Evolutionary conservation across 73 alveolate genomes (phyloP), one percentile per base, ranked within the genome.

Genomic region (Tetrahymena elliotti): DNA sequence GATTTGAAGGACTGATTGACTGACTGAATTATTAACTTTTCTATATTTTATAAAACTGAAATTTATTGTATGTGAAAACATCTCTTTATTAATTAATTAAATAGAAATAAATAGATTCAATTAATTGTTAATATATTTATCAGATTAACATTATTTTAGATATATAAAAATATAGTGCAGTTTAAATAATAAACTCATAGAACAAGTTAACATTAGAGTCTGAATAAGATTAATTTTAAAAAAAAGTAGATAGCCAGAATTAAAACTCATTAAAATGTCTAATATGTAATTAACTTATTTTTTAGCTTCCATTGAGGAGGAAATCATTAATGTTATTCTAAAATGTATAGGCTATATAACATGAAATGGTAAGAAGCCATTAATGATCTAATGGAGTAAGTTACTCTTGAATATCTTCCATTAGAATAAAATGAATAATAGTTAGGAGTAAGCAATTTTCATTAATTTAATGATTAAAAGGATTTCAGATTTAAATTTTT

Each of bases 281-380:
- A 68, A 68, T 68, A 68, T 68, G 88, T 68, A 68, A 68, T 18
- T 4, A 22, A 18, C 88, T 68, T 31, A 68, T 68, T 22, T n/a
- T 68, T 68, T 68, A 47, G 82, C 31, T 8, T 27, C 13, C 2
- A 5, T 47, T 18, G 82, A 2, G 2, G 31, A 12, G 13, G 31
- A 8, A 47, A 47, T 47, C 13, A 47, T 47, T 18, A 47, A 18
- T 47, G 13, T 2, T 68, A 68, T 68, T 68, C 4, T 27, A n/a
- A 68, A 10, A 10, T 40, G 15, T 10, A 27, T 8, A 68, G 88
- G 88, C 0, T 24, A 11, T 98, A 96, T 94, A 98, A 97, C 83
- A 95, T 96, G 95, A 96, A 97, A 93, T 97, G 98, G 98, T 98
- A 97, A 53, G 99, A 98, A 53, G 98, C 99, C 93, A 97, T 98